phyloP scores from a whole-genome alignment of 371 early-diverging fungal species.

The Chytridium lagenaria region DNA sequence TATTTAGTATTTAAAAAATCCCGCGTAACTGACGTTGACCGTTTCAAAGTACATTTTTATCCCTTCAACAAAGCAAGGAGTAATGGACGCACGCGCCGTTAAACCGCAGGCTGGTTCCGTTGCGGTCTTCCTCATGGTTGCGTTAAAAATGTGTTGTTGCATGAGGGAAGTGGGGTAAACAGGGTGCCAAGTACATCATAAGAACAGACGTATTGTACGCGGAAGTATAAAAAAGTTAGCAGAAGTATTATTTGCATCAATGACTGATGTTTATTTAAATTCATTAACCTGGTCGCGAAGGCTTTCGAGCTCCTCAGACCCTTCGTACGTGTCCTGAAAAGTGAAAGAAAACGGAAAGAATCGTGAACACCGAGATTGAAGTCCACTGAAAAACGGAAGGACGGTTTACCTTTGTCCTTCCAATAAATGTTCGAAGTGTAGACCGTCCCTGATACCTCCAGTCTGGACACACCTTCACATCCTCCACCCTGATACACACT shows the following conservation, averaged over 20 bases:
- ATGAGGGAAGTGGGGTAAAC: constrained; percentile 61
- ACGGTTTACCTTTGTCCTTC: constrained; percentile 67
- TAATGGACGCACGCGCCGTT: constrained; percentile 56
- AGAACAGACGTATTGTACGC: constrained; percentile 64
- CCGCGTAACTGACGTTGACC: neutral
- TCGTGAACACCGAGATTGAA: too few species aligned
- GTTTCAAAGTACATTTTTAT: constrained; percentile 44
- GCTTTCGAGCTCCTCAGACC: constrained; percentile 58
- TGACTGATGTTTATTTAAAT: too few species aligned
- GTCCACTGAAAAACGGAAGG: neutral
- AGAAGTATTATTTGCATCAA: too few species aligned
- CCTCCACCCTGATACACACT: constrained; percentile 35
- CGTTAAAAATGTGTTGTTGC: constrained; percentile 58
- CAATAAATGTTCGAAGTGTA: constrained; percentile 81
- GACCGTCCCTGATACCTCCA: constrained; percentile 87
- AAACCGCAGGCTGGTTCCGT: constrained; percentile 60
- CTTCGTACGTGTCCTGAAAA: constrained; percentile 62
- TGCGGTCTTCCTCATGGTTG: constrained; percentile 63
- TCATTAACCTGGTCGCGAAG: too few species aligned
- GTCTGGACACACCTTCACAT: constrained; percentile 72
- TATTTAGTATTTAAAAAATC: neutral
- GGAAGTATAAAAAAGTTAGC: neutral
- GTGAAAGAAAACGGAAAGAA: neutral
- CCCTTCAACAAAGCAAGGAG: constrained; percentile 47
- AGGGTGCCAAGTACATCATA: constrained; percentile 63